Evolutionary conservation across 768 basidiomycete genomes (phyloP), one percentile per base, ranked within the genome.

Genomic region (Psilocybe sp.): DNA sequence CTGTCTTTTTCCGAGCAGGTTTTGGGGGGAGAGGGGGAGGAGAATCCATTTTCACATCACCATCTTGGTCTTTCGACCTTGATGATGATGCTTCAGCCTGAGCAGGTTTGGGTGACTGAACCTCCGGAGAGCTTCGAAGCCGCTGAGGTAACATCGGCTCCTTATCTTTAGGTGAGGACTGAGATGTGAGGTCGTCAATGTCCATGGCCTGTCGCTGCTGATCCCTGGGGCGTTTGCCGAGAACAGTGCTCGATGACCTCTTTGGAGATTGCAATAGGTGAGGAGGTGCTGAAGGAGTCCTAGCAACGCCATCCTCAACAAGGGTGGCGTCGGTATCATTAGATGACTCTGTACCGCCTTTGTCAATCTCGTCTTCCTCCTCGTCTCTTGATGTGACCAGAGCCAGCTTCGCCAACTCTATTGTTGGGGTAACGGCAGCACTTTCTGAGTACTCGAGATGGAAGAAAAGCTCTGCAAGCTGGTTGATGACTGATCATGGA

Each of bases 331-430:
- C 90, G 1, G 89, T 91, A 61, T 92, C 90, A 54, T 91, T 88
- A 16, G 90, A 91, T 16, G 86, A 84, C 59, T 89, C 88, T 1
- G 88, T 89, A 48, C 82, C 83, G 48, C 83, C 77, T 55, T 79
- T 80, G 52, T 85, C 85, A 23, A 75, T 77, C 54, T 88, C 87
- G 52, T 89, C 89, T 53, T 91, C 89, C 65, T 91, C 88, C 64
- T 95, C 93, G 53, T 94, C 92, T 60, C 90, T 82, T 2, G 89
- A 88, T 5, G 93, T 93, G 32, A 95, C 86, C 15, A 97, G 79
- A 0, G 93, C 94, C 16, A 96, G 80, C 62, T 97, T 93, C 6
- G 93, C 93, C 15, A 97, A 76, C 58, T 96, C 91, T 40, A 91
- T 70, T 3, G 84, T 85, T 0, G 93, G 93, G 0, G 90, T 92